These are phyloP conservation scores for Endotrypanum monterogeii DNA, from an alignment of 208 protist species.

Conservation along the genomic window DNA sequence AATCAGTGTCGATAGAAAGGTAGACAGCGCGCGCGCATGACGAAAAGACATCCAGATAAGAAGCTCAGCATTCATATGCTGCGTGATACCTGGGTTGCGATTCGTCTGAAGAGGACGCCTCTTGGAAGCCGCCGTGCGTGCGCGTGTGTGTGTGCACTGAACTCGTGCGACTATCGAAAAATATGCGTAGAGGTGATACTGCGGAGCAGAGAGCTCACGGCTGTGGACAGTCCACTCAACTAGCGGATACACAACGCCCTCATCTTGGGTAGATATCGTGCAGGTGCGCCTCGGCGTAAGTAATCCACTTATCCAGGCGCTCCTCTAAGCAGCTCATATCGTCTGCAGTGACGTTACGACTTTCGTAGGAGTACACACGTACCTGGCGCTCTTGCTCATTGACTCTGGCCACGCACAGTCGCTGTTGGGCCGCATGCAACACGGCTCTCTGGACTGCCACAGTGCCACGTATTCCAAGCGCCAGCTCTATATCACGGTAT, in stretches of 20 bases:
- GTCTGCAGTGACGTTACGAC: constrained; percentile 34
- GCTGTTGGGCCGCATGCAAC: constrained; percentile 45
- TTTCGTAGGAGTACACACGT: constrained; percentile 42
- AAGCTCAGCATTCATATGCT: no score
- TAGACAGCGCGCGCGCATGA: no score
- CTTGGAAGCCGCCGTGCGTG: not conserved
- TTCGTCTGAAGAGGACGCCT: no score
- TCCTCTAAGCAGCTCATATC: constrained; percentile 38
- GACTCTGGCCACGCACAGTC: constrained; percentile 48
- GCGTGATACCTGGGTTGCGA: no score
- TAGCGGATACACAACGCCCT: not conserved
- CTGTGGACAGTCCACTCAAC: no score
- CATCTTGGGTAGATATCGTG: constrained; percentile 25
- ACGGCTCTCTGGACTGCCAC: constrained; percentile 47
- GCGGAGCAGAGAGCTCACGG: not conserved
- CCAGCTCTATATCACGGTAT: constrained; percentile 31
- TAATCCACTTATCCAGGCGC: constrained; percentile 38
- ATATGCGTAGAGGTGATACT: not conserved
- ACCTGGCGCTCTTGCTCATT: constrained; percentile 39
- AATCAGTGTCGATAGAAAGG: no score
- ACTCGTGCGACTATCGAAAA: not conserved
- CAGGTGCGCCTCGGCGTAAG: constrained; percentile 38
- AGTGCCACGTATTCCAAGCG: constrained; percentile 15
- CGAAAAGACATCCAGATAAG: no score
- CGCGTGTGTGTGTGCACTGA: no score